Evolutionary conservation across 192 early-diverging fungal species (phyloP).

Genomic region (Podila verticillata): DNA sequence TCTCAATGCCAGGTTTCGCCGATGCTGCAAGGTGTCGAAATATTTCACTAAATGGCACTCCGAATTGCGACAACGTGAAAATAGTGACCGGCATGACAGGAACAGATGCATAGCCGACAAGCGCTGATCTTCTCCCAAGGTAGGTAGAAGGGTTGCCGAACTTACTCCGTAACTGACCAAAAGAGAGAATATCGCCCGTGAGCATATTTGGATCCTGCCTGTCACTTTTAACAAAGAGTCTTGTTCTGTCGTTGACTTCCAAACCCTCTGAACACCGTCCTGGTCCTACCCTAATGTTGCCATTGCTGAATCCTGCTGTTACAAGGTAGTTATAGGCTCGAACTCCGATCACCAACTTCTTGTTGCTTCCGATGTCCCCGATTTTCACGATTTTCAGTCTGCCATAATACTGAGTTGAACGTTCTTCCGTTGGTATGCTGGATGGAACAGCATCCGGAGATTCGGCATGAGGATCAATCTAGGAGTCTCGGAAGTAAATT

Average conservation of each 20-base stretch:
- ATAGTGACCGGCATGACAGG: neutral
- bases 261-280: neutral
- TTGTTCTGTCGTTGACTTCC: slow-evolving; percentile 2
- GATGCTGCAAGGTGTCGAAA: no score
- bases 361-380: neutral
- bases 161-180: neutral
- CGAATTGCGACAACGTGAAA: neutral
- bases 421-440: slow-evolving; percentile 2
- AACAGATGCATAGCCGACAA: neutral
- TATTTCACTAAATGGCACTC: no score
- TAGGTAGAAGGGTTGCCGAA: slow-evolving; percentile 1
- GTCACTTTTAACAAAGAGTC: neutral
- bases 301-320: neutral
- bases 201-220: neutral
- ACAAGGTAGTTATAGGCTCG: slow-evolving; percentile 3
- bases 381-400: neutral
- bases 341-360: slow-evolving; percentile 8
- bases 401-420: slow-evolving; percentile 2
- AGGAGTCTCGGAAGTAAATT: no score
- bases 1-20: no score
- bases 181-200: neutral
- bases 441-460: neutral
- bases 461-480: slow-evolving; percentile 15
- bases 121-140: neutral
- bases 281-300: neutral